A percentile compares a stretch with the other conserved stretches of the same genome.
These are phyloP conservation scores for Trypanosoma congolense DNA, from an alignment of 208 protist genomes.

Conservation along the genomic window DNA sequence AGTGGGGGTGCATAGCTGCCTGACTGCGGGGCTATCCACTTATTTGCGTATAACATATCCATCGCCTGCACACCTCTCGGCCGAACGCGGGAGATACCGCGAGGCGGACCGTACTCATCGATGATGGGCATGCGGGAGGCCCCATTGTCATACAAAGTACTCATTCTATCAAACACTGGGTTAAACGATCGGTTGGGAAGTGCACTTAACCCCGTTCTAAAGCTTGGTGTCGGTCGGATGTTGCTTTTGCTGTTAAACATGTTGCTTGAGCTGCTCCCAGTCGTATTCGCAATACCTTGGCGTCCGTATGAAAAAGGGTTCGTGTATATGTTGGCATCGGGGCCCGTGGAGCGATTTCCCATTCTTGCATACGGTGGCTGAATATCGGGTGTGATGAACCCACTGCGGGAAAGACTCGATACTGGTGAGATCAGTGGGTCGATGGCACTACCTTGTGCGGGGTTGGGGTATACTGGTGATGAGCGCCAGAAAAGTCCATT, in stretches of 20 bases:
- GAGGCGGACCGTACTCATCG: conserved; percentile 46
- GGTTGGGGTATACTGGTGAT: conserved; percentile 4
- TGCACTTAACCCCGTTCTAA: not conserved
- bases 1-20: too few relatives aligned
- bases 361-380: not conserved
- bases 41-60: conserved; percentile 33
- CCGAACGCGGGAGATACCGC: conserved; percentile 38
- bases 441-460: not conserved
- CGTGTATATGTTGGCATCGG: not conserved
- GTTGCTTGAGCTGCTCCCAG: not conserved
- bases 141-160: conserved; percentile 14
- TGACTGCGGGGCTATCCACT: too few relatives aligned
- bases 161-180: conserved; percentile 10
- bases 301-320: not conserved
- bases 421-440: conserved; percentile 14
- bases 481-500: conserved; percentile 13
- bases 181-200: conserved; percentile 2
- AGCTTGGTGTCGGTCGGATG: too few relatives aligned
- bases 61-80: conserved; percentile 41
- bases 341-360: not conserved
- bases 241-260: not conserved
- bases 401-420: conserved; percentile 19
- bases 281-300: not conserved
- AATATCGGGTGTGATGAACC: conserved; percentile 8
- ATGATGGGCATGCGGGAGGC: conserved; percentile 24